phyloP scores from a whole-genome alignment of 805 yeast genomes.

The Starmerella ratchasimensis region DNA sequence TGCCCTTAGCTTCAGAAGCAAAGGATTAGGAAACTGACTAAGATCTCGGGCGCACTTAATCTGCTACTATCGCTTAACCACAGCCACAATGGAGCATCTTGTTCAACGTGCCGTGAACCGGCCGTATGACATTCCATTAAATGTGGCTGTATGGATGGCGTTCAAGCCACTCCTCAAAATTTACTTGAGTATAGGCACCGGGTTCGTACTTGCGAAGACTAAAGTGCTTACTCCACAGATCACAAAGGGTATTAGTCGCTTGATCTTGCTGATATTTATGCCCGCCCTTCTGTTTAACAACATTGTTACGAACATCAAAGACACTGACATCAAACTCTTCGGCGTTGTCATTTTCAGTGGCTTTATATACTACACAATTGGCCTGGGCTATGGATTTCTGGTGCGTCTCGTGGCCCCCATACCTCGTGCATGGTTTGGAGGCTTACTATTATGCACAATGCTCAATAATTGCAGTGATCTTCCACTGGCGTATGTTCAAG shows the following conservation, averaged over 20 bases:
- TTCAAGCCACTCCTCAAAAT: constrained; percentile 80
- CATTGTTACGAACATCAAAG: constrained; percentile 50
- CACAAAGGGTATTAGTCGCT: constrained; percentile 43
- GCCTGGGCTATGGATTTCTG: constrained; percentile 32
- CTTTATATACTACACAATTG: constrained; percentile 33
- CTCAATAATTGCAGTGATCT: constrained; percentile 71
- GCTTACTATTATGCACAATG: constrained; percentile 54
- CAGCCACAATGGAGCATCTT: neutral
- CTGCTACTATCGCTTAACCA: too few relatives aligned
- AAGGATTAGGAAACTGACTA: too few relatives aligned
- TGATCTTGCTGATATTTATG: constrained; percentile 52
- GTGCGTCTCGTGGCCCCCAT: constrained; percentile 39
- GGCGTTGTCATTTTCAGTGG: constrained; percentile 50
- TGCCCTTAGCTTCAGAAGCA: too few relatives aligned
- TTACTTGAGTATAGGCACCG: constrained; percentile 54
- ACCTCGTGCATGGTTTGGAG: constrained; percentile 68
- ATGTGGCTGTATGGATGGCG: constrained; percentile 54
- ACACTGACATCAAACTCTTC: constrained; percentile 52
- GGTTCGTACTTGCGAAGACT: constrained; percentile 47
- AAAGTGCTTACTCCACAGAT: constrained; percentile 38
- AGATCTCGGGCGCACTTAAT: too few relatives aligned
- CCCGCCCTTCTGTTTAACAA: constrained; percentile 69
- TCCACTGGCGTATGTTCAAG: constrained; percentile 63
- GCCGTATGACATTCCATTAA: constrained; percentile 14
- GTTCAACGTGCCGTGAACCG: constrained; percentile 5